Evolutionary conservation across 768 basidiomycete genomes (phyloP), one percentile per base, ranked within the genome.

Genomic region (Collybia mongolica): DNA sequence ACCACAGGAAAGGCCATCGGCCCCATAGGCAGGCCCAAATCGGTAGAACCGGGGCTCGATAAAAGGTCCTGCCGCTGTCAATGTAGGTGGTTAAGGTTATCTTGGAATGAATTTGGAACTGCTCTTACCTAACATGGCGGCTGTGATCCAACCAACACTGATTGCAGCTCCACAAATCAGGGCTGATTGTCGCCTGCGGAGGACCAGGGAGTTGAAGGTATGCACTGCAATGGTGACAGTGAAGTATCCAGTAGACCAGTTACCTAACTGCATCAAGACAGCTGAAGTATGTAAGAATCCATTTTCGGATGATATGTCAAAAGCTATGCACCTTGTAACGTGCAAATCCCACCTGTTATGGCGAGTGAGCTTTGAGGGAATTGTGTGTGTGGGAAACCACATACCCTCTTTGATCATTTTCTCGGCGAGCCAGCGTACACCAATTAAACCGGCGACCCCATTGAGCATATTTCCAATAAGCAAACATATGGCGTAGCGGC

Each of bases 401-500:
- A 49, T 41, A 80, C 88, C 84, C 63, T 67, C 65, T 40, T 63
- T 69, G 17, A 86, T 72, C 9, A 74, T 75, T 35, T 66, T 70
- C 32, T 65, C 51, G 11, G 65, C 46, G 28, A 79, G 44, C 81
- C 84, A 88, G 24, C 65, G 59, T 43, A 83, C 55, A 28, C 76
- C 74, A 43, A 88, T 72, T 7, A 85, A 62, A 35, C 82, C 84
- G 46, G 82, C 72, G 14, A 72, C 45, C 26, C 76, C 73, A 49
- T 69, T 79, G 60, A 83, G 67, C 46, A 80, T 66, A 62, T 88
- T 83, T 52, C 77, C 76, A 22, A 83, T 55, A 52, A 88, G 70
- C 49, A 90, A 71, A 58, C 81, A 86, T 35, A 71, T 74, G n/a
- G 79, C 76, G 61, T 88, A 88, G 44, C 79, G 76, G 1, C 88